phyloP scores from a whole-genome alignment of 495 filamentous ascomycete species.

The Daldinia caldariorum region DNA sequence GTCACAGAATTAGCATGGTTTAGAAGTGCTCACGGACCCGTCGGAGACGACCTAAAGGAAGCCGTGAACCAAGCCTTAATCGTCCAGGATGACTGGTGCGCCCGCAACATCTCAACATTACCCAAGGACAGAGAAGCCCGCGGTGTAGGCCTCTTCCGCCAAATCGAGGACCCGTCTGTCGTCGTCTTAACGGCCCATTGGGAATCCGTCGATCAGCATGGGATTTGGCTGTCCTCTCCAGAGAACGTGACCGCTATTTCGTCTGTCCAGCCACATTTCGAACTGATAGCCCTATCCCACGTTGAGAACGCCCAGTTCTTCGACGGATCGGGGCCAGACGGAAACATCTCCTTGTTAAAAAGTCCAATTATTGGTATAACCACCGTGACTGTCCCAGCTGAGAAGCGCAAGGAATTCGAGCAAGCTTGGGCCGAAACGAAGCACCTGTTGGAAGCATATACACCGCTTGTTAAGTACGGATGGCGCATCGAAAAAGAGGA shows the following conservation, averaged over 20 bases:
- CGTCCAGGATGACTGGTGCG: slow-evolving; percentile 53
- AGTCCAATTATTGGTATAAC: slow-evolving; percentile 58
- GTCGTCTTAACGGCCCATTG: slow-evolving; percentile 63
- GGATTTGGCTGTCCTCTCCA: slow-evolving; percentile 57
- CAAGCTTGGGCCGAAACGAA: slow-evolving; percentile 54
- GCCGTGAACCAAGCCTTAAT: slow-evolving; percentile 42
- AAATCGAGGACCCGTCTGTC: slow-evolving; percentile 58
- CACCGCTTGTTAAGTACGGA: slow-evolving; percentile 52
- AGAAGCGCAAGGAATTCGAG: slow-evolving; percentile 55
- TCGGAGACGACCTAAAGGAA: slow-evolving; percentile 40
- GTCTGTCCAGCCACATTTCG: slow-evolving; percentile 38
- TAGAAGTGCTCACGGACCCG: slow-evolving; percentile 43
- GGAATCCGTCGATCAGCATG: slow-evolving; percentile 59
- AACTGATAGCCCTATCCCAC: slow-evolving; percentile 53
- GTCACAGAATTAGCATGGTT: slow-evolving; percentile 66
- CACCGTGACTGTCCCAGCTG: slow-evolving; percentile 55
- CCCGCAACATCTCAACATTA: slow-evolving; percentile 44
- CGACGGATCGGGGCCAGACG: slow-evolving; percentile 30
- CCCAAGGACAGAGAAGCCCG: slow-evolving; percentile 35
- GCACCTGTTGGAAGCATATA: slow-evolving; percentile 52
- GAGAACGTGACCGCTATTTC: slow-evolving; percentile 46
- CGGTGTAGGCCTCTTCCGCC: slow-evolving; percentile 52
- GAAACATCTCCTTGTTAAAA: slow-evolving; percentile 45
- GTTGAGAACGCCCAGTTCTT: slow-evolving; percentile 57
- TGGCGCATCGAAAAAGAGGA: slow-evolving; percentile 61